These are phyloP conservation scores for Candida patagonica DNA, from an alignment of 805 yeast species.

Conservation along the genomic window DNA sequence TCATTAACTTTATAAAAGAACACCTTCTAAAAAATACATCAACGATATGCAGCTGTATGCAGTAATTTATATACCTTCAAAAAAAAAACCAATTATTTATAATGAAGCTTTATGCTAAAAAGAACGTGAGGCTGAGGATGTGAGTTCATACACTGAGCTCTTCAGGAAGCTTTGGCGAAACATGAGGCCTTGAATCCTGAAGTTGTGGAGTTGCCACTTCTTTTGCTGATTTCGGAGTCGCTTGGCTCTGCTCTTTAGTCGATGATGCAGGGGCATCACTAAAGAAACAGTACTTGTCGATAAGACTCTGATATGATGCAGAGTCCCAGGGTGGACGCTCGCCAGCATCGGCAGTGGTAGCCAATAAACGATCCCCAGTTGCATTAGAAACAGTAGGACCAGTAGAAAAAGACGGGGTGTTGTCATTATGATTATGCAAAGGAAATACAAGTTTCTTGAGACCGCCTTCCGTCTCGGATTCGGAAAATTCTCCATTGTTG, in stretches of 20 bases:
- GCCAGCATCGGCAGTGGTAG: neutral
- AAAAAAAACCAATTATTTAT: too few species aligned
- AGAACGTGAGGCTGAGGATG: too few species aligned
- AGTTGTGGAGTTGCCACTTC: too few species aligned
- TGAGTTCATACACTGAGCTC: too few species aligned
- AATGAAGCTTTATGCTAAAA: too few species aligned
- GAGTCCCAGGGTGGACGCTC: conserved; percentile 27
- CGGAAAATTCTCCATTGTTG: conserved; percentile 1
- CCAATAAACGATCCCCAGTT: neutral
- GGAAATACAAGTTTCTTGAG: conserved; percentile 3
- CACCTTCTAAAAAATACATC: too few species aligned
- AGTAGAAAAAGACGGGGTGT: neutral
- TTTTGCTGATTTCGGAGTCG: too few species aligned
- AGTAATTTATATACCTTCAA: too few species aligned
- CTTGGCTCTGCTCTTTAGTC: conserved; percentile 3
- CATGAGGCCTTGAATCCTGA: too few species aligned
- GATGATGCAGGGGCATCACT: conserved; percentile 10
- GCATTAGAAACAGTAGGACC: neutral
- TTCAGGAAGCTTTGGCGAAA: too few species aligned
- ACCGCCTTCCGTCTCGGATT: conserved; percentile 4
- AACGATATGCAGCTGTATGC: too few species aligned
- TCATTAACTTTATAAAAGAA: too few species aligned
- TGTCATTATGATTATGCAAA: neutral
- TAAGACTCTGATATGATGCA: conserved; percentile 29
- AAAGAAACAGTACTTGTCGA: conserved; percentile 33